A percentile compares a stretch with the other conserved stretches of the same genome.
These are phyloP conservation scores for Aspergillus fumigatiaffinis DNA, from an alignment of 2,329 filamentous ascomycete species.

Conservation along the genomic window DNA sequence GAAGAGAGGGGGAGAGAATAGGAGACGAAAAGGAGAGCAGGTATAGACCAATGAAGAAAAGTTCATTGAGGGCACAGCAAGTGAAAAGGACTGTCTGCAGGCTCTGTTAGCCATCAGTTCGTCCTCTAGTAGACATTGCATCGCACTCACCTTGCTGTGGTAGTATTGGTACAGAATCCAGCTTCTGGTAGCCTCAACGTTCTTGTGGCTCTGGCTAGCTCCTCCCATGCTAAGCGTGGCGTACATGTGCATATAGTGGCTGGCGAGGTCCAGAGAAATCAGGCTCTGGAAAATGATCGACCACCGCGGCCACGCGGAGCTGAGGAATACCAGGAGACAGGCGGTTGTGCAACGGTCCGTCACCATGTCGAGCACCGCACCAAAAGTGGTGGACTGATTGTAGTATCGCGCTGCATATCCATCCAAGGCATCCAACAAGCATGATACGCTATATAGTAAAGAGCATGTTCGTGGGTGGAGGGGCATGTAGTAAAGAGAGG, in stretches of 20 bases:
- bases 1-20: conserved; percentile 78
- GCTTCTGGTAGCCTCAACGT: conserved; percentile 80
- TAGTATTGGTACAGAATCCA: conserved; percentile 94
- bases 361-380: conserved; percentile 97
- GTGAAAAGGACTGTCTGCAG: conserved; percentile 80
- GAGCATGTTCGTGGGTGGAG: conserved; percentile 95
- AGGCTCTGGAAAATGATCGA: conserved; percentile 90
- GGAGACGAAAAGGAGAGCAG: conserved; percentile 95
- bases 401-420: conserved; percentile 84
- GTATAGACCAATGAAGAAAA: conserved; percentile 98
- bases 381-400: conserved; percentile 91
- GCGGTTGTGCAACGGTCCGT: conserved; percentile 96
- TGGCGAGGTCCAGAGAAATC: conserved; percentile 88
- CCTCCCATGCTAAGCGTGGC: conserved; percentile 86
- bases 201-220: conserved; percentile 80
- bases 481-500: conserved; percentile 98
- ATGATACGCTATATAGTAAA: conserved; percentile 80
- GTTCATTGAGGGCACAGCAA: conserved; percentile 85
- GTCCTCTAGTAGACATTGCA: background rate
- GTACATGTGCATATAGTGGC: conserved; percentile 99
- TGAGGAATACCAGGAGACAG: conserved; percentile 90
- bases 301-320: conserved; percentile 91
- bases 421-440: conserved; percentile 90
- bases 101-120: background rate
- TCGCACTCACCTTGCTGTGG: conserved; percentile 77